Conservation (phyloP, 148 eudicot genomes). For the Beta vulgaris region DNA sequence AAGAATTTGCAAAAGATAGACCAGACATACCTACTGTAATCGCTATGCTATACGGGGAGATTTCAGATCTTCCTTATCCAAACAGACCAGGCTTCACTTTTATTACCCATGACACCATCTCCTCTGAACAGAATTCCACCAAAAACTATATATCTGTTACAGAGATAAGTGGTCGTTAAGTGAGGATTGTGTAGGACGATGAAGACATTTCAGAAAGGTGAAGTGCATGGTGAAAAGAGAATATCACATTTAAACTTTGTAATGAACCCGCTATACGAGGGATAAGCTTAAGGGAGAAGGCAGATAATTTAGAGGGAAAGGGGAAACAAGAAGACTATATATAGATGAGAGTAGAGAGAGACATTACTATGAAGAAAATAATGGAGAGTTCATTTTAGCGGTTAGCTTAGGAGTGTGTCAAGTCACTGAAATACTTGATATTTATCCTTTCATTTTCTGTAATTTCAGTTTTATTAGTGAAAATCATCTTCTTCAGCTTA, state of each 20-base stretch:
- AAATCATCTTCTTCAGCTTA: no score
- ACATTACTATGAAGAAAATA: no score
- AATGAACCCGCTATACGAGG: no score
- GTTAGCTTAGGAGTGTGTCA: no score
- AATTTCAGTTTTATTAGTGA: no score
- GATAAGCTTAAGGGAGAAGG: no score
- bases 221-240: background rate
- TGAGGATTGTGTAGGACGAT: background rate
- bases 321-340: no score
- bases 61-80: conserved; percentile 30
- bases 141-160: conserved; percentile 23
- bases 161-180: conserved; percentile 8
- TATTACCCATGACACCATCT: conserved; percentile 5
- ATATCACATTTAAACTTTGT: background rate
- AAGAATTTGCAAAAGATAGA: conserved; percentile 34
- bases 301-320: no score
- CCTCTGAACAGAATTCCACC: conserved; percentile 14
- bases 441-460: no score
- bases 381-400: no score
- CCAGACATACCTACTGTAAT: conserved; percentile 33
- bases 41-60: conserved; percentile 33
- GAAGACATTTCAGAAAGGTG: background rate
- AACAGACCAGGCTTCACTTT: conserved; percentile 21
- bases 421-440: no score
- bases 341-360: no score